phyloP scores from a whole-genome alignment of 306 rosid species.

The Calophaca sinica region DNA sequence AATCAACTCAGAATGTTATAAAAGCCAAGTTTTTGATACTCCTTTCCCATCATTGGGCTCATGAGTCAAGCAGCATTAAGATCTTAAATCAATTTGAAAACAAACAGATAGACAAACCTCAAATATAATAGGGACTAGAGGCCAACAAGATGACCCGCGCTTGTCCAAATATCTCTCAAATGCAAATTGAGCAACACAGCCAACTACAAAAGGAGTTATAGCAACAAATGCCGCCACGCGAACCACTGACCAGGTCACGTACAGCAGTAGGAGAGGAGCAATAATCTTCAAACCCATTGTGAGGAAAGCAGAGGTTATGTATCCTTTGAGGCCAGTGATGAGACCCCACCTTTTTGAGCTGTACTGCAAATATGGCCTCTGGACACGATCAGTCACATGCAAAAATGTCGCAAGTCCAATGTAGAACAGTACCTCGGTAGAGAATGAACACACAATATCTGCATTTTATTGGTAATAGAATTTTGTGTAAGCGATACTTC shows the following conservation, averaged over 20 bases:
- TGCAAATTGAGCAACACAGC: constrained; percentile 67
- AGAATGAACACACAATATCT: constrained; percentile 69
- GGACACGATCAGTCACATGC: constrained; percentile 74
- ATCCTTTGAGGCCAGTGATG: constrained; percentile 92
- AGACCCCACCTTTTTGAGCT: constrained; percentile 95
- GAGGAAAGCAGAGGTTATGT: constrained; percentile 66
- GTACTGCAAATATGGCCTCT: constrained; percentile 85
- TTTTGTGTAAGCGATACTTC: constrained; percentile 22
- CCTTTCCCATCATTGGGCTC: background rate
- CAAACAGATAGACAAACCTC: constrained; percentile 60
- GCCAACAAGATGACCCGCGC: constrained; percentile 80
- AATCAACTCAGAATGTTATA: constrained; percentile 37
- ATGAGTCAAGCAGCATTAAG: background rate
- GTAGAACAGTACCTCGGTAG: constrained; percentile 70
- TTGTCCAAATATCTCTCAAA: constrained; percentile 63
- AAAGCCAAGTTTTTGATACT: constrained; percentile 29
- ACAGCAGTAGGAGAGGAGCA: constrained; percentile 60
- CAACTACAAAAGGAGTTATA: constrained; percentile 66
- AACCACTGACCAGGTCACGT: constrained; percentile 67
- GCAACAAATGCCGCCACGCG: constrained; percentile 65
- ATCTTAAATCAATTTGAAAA: constrained; percentile 37
- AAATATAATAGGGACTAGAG: constrained; percentile 77
- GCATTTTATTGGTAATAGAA: constrained; percentile 50
- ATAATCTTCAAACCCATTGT: constrained; percentile 74
- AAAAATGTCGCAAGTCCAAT: constrained; percentile 73